Evolutionary conservation across 2,329 filamentous ascomycete species (phyloP).

Genomic region (Plectosphaerella plurivora): DNA sequence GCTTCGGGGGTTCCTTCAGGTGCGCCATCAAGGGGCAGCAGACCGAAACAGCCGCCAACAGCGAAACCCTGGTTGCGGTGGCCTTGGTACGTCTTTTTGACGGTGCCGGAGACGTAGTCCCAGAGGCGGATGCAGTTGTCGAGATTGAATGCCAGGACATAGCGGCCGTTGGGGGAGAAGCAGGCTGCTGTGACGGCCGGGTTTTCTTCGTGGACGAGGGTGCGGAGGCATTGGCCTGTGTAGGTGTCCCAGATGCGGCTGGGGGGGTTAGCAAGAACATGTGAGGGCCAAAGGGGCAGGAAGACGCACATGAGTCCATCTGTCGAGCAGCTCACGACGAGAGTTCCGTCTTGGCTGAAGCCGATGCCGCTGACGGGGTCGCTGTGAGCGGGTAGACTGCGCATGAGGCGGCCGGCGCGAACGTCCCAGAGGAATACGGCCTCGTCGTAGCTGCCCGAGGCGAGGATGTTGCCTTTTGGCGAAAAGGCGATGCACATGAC

Average conservation of each 20-base stretch:
- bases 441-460: constrained; percentile 93
- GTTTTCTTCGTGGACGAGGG: constrained; percentile 94
- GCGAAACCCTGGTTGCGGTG: constrained; percentile 82
- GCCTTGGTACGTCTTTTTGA: constrained; percentile 96
- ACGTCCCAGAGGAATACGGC: constrained; percentile 98
- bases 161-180: constrained; percentile 92
- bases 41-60: constrained; percentile 78
- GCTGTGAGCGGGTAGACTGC: constrained; percentile 86
- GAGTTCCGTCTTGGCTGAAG: constrained; percentile 85
- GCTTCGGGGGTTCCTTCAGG: constrained; percentile 7
- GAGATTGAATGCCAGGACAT: constrained; percentile 85
- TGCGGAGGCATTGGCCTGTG: constrained; percentile 91
- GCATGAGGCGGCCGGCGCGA: constrained; percentile 79
- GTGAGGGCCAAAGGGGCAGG: constrained; percentile 7
- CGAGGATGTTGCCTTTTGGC: constrained; percentile 97
- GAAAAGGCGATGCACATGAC: constrained; percentile 92
- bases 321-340: constrained; percentile 86
- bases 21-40: constrained; percentile 25
- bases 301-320: constrained; percentile 75
- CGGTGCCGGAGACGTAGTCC: constrained; percentile 89
- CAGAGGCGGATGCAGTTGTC: constrained; percentile 88
- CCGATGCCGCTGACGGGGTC: constrained; percentile 93
- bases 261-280: not conserved
- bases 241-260: constrained; percentile 92
- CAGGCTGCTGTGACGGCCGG: constrained; percentile 83